Evolutionary conservation across 768 basidiomycete genomes (phyloP).

Genomic region (Termitomyces heimii): DNA sequence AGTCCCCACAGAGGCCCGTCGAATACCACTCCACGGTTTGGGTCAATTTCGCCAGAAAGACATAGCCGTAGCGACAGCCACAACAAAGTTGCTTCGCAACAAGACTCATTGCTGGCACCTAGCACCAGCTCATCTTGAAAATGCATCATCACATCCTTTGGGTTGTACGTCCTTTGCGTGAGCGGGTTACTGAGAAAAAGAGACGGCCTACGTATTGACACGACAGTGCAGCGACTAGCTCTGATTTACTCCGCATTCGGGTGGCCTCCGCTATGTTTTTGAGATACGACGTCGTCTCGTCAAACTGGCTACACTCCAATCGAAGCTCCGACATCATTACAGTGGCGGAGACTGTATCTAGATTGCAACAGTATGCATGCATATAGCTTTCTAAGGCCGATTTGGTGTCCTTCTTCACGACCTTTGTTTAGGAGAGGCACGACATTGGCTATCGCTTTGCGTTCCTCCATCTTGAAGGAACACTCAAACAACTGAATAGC

Average conservation of each 20-base stretch:
- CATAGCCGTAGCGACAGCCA: background rate
- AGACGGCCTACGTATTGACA: conserved; percentile 63
- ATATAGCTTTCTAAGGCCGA: conserved; percentile 82
- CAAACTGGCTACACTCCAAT: conserved; percentile 84
- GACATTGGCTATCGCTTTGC: conserved; percentile 72
- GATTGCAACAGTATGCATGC: conserved; percentile 81
- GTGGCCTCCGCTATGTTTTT: conserved; percentile 77
- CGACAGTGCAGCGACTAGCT: conserved; percentile 71
- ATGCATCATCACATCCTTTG: conserved; percentile 12
- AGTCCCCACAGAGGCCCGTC: conserved; percentile 77
- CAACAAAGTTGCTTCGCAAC: conserved; percentile 10
- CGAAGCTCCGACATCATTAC: conserved; percentile 91
- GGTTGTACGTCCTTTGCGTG: background rate
- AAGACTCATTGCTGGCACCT: conserved; percentile 7
- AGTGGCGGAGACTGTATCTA: conserved; percentile 92
- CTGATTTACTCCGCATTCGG: conserved; percentile 78
- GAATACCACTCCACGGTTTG: conserved; percentile 44
- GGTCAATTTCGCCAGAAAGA: conserved; percentile 16
- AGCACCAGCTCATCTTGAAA: conserved; percentile 13
- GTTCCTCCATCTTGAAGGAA: conserved; percentile 82
- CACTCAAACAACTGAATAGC: conserved; percentile 89
- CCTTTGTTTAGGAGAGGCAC: conserved; percentile 96
- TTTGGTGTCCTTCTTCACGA: conserved; percentile 83
- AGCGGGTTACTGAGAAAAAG: background rate
- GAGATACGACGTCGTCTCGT: conserved; percentile 82